Evolutionary conservation across 1,284 basidiomycete genomes (phyloP).

Genomic region (Sanguinoderma infundibulare): DNA sequence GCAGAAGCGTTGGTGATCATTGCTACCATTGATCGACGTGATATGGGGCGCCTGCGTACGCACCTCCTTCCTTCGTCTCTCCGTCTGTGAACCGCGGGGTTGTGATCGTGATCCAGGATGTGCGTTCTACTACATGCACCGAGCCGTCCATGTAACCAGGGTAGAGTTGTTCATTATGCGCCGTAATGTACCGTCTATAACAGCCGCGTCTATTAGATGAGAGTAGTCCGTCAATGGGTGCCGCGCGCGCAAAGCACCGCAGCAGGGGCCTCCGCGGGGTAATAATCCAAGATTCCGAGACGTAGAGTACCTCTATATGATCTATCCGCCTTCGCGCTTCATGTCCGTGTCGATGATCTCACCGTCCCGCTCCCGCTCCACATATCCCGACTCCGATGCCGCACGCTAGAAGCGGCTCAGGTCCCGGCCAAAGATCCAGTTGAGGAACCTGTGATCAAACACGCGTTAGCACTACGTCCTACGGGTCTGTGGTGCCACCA

Average conservation of each 20-base stretch:
- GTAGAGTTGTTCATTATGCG: background rate
- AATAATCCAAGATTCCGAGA: background rate
- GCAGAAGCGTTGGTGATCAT: too few species aligned
- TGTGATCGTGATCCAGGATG: background rate
- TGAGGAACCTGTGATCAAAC: constrained; percentile 51
- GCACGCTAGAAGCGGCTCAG: constrained; percentile 72
- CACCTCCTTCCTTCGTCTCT: background rate
- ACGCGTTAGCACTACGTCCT: background rate
- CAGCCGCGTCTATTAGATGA: background rate
- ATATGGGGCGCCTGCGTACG: background rate
- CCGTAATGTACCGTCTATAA: background rate
- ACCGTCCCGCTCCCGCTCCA: background rate
- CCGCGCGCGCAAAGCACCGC: too few species aligned
- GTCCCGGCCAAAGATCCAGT: constrained; percentile 83
- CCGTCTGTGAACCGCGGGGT: background rate
- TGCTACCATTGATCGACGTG: background rate
- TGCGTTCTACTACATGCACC: background rate
- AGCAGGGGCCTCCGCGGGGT: background rate
- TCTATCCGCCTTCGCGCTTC: too few species aligned
- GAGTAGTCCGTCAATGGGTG: background rate
- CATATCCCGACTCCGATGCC: too few species aligned
- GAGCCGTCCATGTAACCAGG: background rate
- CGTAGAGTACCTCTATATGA: too few species aligned
- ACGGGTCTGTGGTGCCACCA: too few species aligned
- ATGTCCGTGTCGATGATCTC: background rate